phyloP scores from a whole-genome alignment of 1,139 yeast species.

The Pichia norvegensis region DNA sequence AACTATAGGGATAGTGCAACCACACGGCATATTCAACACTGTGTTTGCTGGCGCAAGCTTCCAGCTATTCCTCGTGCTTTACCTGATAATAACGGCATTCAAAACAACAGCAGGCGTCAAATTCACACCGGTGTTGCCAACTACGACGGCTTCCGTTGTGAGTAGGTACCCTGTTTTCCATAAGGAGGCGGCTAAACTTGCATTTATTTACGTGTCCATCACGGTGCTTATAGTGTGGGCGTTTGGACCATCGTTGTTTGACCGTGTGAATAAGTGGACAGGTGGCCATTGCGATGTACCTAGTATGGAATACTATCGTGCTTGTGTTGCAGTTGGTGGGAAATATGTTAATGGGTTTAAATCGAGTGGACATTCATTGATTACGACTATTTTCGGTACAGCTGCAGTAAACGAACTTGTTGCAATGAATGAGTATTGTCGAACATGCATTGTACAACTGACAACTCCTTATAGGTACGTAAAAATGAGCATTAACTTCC shows the following conservation, averaged over 20 bases:
- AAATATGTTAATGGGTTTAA: slow-evolving; percentile 55
- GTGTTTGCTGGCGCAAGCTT: not conserved
- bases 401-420: slow-evolving; percentile 35
- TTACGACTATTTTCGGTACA: slow-evolving; percentile 42
- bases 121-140: not conserved
- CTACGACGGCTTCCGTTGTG: no score
- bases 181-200: slow-evolving; percentile 12
- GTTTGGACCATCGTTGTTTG: slow-evolving; percentile 40
- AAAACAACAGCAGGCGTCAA: not conserved
- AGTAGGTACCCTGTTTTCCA: no score
- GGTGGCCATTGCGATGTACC: slow-evolving; percentile 37
- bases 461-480: not conserved
- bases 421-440: slow-evolving; percentile 5
- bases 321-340: slow-evolving; percentile 15
- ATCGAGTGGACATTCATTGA: slow-evolving; percentile 56
- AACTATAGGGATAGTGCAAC: not conserved
- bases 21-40: not conserved
- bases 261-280: slow-evolving; percentile 32
- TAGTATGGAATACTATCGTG: slow-evolving; percentile 17
- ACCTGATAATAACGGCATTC: not conserved
- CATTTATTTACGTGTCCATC: slow-evolving; percentile 17
- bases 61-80: not conserved
- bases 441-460: not conserved
- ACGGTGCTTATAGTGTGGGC: slow-evolving; percentile 24
- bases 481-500: not conserved